A percentile compares a stretch with the other conserved stretches of the same genome.
Evolutionary conservation across 352 stramenopile genomes (phyloP).

Genomic region (Thalassiosira livingstoniorum): DNA sequence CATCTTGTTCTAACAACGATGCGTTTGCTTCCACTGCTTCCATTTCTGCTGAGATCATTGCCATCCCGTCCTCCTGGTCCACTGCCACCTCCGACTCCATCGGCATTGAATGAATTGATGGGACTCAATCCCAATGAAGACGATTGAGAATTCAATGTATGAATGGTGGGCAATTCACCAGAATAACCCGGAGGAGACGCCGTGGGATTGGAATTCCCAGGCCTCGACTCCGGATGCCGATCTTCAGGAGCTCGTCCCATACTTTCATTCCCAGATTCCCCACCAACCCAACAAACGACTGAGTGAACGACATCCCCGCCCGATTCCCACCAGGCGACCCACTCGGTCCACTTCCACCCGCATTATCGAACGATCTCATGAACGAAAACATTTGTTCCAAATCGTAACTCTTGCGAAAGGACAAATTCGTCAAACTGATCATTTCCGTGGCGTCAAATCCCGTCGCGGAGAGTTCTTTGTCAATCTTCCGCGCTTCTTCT

Average conservation of each 20-base stretch:
- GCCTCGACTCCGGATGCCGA: background rate
- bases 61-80: too few species aligned
- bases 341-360: background rate
- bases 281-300: conserved; percentile 6
- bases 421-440: conserved; percentile 36
- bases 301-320: conserved; percentile 12
- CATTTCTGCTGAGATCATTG: too few species aligned
- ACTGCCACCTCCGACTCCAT: background rate
- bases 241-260: background rate
- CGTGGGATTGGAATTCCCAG: background rate
- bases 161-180: conserved; percentile 20
- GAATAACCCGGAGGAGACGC: background rate
- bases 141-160: conserved; percentile 36
- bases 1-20: too few species aligned
- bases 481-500: conserved; percentile 7
- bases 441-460: conserved; percentile 16
- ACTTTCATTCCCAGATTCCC: background rate
- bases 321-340: conserved; percentile 6
- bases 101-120: conserved; percentile 51
- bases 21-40: too few species aligned
- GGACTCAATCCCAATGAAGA: conserved; percentile 47
- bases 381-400: conserved; percentile 54
- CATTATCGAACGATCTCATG: conserved; percentile 22
- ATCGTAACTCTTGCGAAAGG: conserved; percentile 56
- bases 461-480: conserved; percentile 30